Evolutionary conservation across 2,329 filamentous ascomycete genomes (phyloP).

Genomic region (Fusarium sp.): DNA sequence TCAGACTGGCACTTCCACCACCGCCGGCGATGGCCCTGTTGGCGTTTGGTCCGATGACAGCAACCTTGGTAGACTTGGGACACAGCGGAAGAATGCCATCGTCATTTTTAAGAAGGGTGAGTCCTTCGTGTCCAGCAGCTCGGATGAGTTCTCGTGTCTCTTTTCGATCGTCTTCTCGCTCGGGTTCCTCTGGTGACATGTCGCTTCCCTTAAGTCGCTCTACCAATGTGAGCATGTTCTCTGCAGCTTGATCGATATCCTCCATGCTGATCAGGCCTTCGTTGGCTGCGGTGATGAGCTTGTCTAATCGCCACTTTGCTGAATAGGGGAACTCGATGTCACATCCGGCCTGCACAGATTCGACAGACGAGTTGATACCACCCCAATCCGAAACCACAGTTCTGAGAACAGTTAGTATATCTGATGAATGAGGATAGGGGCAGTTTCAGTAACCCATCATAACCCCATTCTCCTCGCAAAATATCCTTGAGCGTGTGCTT

Average conservation of each 20-base stretch:
- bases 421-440: background rate
- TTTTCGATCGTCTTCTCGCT: slow-evolving; percentile 67
- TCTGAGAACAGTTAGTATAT: slow-evolving; percentile 47
- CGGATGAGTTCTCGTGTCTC: slow-evolving; percentile 72
- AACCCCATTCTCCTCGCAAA: slow-evolving; percentile 71
- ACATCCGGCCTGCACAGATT: slow-evolving; percentile 66
- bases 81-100: slow-evolving; percentile 69
- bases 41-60: slow-evolving; percentile 76
- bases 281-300: slow-evolving; percentile 65
- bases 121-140: slow-evolving; percentile 69
- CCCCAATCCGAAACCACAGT: slow-evolving; percentile 71
- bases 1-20: slow-evolving; percentile 75
- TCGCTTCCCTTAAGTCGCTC: slow-evolving; percentile 72
- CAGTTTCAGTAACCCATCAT: slow-evolving; percentile 61
- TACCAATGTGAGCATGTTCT: slow-evolving; percentile 70
- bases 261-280: slow-evolving; percentile 60
- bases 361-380: slow-evolving; percentile 67
- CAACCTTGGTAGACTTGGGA: slow-evolving; percentile 67
- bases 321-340: slow-evolving; percentile 71
- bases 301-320: slow-evolving; percentile 66
- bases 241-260: slow-evolving; percentile 68
- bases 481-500: slow-evolving; percentile 66
- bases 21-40: slow-evolving; percentile 76
- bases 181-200: slow-evolving; percentile 66
- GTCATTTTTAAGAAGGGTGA: slow-evolving; percentile 75